Evolutionary conservation across 1,284 basidiomycete species (phyloP).

Genomic region (Mycosarcoma mackinlayi): DNA sequence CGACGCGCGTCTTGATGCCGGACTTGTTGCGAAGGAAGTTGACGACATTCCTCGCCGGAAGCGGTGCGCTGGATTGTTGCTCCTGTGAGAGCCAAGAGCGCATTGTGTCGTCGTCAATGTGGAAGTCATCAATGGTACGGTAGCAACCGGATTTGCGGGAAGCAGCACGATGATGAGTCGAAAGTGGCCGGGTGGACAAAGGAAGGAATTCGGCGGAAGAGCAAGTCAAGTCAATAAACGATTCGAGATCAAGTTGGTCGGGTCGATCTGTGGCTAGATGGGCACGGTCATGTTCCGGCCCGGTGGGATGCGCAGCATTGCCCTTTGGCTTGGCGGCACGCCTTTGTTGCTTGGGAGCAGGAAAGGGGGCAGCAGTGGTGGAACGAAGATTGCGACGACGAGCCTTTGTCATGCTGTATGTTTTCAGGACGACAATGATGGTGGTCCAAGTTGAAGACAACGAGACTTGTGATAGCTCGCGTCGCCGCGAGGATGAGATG

Average conservation of each 20-base stretch:
- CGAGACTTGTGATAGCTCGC: background rate
- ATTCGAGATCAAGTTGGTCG: conserved; percentile 23
- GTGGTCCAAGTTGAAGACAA: background rate
- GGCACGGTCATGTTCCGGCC: background rate
- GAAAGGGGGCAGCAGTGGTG: conserved; percentile 4
- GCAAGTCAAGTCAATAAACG: conserved; percentile 35
- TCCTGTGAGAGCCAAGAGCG: conserved; percentile 43
- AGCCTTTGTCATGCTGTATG: conserved; percentile 24
- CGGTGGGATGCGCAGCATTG: background rate
- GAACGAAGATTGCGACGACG: conserved; percentile 37
- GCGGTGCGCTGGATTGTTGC: conserved; percentile 60
- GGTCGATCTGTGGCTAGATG: conserved; percentile 5
- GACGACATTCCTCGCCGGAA: conserved; percentile 55
- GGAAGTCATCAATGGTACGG: conserved; percentile 61
- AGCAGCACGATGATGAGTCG: conserved; percentile 1
- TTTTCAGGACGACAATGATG: background rate
- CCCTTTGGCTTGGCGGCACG: background rate
- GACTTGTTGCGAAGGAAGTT: conserved; percentile 70
- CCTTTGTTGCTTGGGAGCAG: background rate
- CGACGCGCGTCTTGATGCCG: conserved; percentile 88
- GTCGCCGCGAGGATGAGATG: too few relatives aligned
- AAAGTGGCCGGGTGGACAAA: too few relatives aligned
- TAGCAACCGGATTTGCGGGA: conserved; percentile 38
- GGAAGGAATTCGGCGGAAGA: conserved; percentile 22
- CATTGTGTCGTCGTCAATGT: background rate